Evolutionary conservation across 176 grass and related monocot species (phyloP), one percentile per base, ranked within the genome.

Genomic region (Pontederia paniculata): DNA sequence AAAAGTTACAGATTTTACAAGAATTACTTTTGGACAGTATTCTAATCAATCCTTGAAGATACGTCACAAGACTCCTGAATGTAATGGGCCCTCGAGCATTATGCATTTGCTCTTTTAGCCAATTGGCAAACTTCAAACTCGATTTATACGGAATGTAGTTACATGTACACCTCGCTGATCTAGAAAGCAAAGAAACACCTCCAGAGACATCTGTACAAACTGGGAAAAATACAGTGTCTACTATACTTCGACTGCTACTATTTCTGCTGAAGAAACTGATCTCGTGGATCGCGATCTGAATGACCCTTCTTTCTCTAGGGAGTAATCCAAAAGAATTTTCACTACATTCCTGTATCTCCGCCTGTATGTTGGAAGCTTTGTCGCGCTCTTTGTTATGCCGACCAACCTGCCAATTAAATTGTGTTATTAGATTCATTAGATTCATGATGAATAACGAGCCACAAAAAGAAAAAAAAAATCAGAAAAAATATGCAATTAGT

Each of bases 291-390:
- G 66, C 5, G 74, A 72, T 44, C 77, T 63, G 46, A 50, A 54
- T 19, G 67, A 82, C 17, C 73, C 82, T 23, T 83, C 81, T 45
- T 44, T 52, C 42, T 82, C 80, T n/a, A 79, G 51, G 52, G 76
- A 78, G 67, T 85, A 83, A 10, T 58, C 52, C 41, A 95, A 21
- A 17, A 95, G 79, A 17, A 66, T 55, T 64, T 88, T 95, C 52
- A 83, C 69, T 2, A 95, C 78, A 25, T 89, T 76, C 45, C 84
- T 81, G 70, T 66, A 85, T 21, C 84, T 76, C 67, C 89, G 80
- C 51, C 84, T 82, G 75, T 85, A 78, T n/a, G 89, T 95, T 9
- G 84, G 89, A 31, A 95, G 83, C 68, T 95, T 95, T 0, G 84
- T 80, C 49, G 72, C 18, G 62, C 76, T 85, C 78, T 85, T 83